Base-by-base conservation (phyloP, 1,139 yeast genomes). In the Petasospora fabianii region DNA sequence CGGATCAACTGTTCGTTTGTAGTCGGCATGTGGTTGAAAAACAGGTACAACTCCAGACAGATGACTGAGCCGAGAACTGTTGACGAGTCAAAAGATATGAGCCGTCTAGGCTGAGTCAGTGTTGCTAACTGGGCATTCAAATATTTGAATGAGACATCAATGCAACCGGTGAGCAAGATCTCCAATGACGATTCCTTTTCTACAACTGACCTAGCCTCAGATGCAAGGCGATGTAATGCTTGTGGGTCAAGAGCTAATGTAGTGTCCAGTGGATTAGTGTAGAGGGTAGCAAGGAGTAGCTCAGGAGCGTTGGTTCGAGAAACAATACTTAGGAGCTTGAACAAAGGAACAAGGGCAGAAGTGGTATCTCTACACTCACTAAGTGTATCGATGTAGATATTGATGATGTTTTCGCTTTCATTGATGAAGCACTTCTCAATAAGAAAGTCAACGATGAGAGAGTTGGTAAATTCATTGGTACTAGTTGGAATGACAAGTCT, bases 271-370 rank as follows among this genome's bases (percentile, higher is more conserved):
- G n/a, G n/a, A n/a, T n/a, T 4, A 26, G 18, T 12, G 32, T 39
- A 39, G 12, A 42, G 26, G 4, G 35, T 30, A 2, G 27, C 18
- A 4, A 21, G 6, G 8, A 39, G 34, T 2, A 42, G 13, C 12
- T 15, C 29, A 2, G 30, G 28, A 6, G 43, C 34, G 17, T 28
- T 24, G 9, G 41, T 17, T n/a, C 38, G 22, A 6, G 37, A 19
- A 17, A 43, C 24, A 3, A 39, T 28, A 16, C 43, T 26, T 18
- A 34, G 9, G 12, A 42, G 29, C 24, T 30, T 36, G 16, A 39
- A 32, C 5, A 34, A 7, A 2, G 41, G 35, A 7, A 36, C 13
- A 4, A 34, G 21, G 10, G 32, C 13, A 3, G 13, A 6, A 2
- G 30, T 8, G 4, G 15, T 27, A 5, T 27, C 34, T 29, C 28